These are phyloP conservation scores for Rheum nobile DNA, from an alignment of 148 eudicot genomes.

Conservation along the genomic window DNA sequence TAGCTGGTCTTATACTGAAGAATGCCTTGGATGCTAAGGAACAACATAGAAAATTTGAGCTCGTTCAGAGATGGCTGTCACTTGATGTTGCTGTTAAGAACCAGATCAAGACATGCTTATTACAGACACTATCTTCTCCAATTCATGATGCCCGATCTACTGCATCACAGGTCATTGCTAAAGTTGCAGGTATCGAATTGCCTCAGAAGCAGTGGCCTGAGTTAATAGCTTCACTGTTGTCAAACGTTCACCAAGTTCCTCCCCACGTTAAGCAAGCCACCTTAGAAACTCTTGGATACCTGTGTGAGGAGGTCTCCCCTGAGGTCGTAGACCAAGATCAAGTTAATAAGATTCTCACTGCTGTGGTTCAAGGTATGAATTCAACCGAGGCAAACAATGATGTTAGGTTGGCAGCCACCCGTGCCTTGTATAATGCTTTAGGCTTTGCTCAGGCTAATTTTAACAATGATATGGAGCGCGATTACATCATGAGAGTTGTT, in stretches of 20 bases:
- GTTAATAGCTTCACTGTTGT: constrained; percentile 54
- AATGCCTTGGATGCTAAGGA: constrained; percentile 97
- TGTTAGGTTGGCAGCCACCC: constrained; percentile 89
- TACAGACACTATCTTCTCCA: constrained; percentile 73
- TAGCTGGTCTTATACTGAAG: constrained; percentile 82
- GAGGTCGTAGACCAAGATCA: constrained; percentile 91
- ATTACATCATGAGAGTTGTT: constrained; percentile 88
- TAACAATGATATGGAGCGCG: constrained; percentile 84
- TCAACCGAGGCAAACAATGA: constrained; percentile 47
- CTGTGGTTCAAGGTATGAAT: constrained; percentile 89
- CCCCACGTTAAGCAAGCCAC: constrained; percentile 92
- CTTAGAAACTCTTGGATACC: constrained; percentile 79
- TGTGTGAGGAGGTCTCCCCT: constrained; percentile 93
- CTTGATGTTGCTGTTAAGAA: constrained; percentile 62
- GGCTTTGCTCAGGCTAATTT: constrained; percentile 94
- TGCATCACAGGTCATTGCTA: constrained; percentile 93
- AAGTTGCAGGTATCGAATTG: constrained; percentile 90
- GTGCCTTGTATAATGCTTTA: constrained; percentile 78
- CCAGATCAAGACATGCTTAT: constrained; percentile 72
- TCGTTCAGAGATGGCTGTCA: constrained; percentile 77
- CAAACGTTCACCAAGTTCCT: constrained; percentile 74
- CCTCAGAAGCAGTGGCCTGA: constrained; percentile 98
- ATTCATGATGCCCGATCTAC: constrained; percentile 84
- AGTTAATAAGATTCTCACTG: constrained; percentile 91
- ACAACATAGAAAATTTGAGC: constrained; percentile 82